Evolutionary conservation across 2,329 filamentous ascomycete genomes (phyloP), one percentile per base, ranked within the genome.

Genomic region (Fusarium proliferatum): DNA sequence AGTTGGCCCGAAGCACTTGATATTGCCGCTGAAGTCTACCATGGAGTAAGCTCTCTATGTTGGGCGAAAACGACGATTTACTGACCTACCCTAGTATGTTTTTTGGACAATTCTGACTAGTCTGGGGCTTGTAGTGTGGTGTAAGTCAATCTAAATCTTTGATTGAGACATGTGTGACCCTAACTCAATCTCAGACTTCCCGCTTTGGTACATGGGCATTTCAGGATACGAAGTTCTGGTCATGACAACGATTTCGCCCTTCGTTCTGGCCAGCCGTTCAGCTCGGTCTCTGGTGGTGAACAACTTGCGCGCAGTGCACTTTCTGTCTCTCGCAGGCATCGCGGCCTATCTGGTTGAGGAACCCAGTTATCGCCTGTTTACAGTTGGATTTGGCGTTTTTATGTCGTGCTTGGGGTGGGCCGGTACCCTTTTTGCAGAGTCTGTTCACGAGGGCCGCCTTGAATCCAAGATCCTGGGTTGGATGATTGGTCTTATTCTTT

Each of bases 121-220:
- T 69, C 87, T 99, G 59, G 95, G 94, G 33, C 87, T 99, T 49
- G 87, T 94, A 46, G 93, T 99, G 49, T 99, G 96, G 96, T 99
- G 92, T 94, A 90, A 88, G 92, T 89, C 30, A 56, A 33, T 46
- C 33, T 51, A 15, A 23, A 41, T 56, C 26, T 28, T 36, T 41
- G 34, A 36, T 56, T 51, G n/a, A 66, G 9, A 53, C 36, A 16
- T 56, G 34, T 19, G 15, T 39, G 19, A 48, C 34, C 42, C 76
- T 80, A 51, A 80, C 58, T 51, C 60, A 21, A 49, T 30, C 49
- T 45, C 56, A 94, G 93, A 97, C 83, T 99, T 99, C 81, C 96
- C 96, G 19, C 89, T 99, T 16, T 99, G 96, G 96, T 91, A 98
- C 81, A 99, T 99, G 96, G 96, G 96, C 34, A 97, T 99, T 69